Percentiles rank a stretch among this genome's conserved stretches.
phyloP scores from a whole-genome alignment of 139 green algal species.

The Picochlorum sp. region DNA sequence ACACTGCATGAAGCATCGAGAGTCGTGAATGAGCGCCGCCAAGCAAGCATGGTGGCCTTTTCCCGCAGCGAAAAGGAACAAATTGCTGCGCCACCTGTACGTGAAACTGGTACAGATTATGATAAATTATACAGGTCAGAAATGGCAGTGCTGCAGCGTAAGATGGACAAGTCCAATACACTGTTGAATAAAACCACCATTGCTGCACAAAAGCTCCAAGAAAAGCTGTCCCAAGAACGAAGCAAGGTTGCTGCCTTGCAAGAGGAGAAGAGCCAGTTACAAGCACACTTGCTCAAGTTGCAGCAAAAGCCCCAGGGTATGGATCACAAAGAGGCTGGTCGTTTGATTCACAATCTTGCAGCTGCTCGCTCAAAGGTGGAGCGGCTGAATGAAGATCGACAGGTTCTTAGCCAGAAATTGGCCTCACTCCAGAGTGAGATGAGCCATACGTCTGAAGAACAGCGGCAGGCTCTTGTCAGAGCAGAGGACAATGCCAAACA shows the following conservation, averaged over 20 bases:
- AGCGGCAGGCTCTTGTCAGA: background rate
- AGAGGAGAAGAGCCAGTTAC: conserved; percentile 11
- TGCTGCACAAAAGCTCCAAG: background rate
- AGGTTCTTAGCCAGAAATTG: background rate
- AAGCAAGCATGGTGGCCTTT: background rate
- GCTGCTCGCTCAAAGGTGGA: conserved; percentile 1
- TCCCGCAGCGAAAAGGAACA: background rate
- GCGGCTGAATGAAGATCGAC: conserved; percentile 4
- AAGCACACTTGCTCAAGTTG: conserved; percentile 5
- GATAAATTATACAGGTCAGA: background rate
- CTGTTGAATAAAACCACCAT: conserved; percentile 9
- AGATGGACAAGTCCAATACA: background rate
- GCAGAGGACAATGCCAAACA: background rate
- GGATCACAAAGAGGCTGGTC: conserved; percentile 9
- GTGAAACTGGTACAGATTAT: background rate
- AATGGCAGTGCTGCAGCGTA: background rate
- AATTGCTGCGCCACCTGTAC: no score
- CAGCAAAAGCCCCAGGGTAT: conserved; percentile 10
- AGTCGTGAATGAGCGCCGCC: background rate
- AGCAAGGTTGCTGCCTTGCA: conserved; percentile 1
- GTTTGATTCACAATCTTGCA: conserved; percentile 5
- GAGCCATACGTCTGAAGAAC: background rate
- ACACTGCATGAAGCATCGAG: background rate
- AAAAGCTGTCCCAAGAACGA: background rate
- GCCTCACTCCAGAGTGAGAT: background rate